phyloP scores from a whole-genome alignment of 495 filamentous ascomycete species.

The Talaromyces liani region DNA sequence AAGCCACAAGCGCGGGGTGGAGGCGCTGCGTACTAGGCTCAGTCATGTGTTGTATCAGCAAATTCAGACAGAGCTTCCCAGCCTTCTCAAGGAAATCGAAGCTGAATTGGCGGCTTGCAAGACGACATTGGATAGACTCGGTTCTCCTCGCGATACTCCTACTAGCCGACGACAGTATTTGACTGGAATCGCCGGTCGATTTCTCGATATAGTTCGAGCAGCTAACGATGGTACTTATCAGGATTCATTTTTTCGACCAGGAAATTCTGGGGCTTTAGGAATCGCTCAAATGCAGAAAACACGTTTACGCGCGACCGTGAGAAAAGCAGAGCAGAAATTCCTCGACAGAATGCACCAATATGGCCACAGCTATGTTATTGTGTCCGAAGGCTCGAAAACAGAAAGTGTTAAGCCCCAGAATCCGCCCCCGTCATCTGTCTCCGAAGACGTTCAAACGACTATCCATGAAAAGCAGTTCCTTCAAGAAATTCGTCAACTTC shows the following conservation, averaged over 20 bases:
- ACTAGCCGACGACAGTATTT: background rate
- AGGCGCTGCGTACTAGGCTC: constrained; percentile 29
- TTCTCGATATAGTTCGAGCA: background rate
- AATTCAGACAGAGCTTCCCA: constrained; percentile 30
- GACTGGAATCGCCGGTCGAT: background rate
- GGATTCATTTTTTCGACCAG: constrained; percentile 2
- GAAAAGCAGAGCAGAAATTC: background rate
- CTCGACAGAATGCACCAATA: background rate
- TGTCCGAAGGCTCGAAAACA: background rate
- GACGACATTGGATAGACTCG: background rate
- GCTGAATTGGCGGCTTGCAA: constrained; percentile 4
- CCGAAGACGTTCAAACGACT: background rate
- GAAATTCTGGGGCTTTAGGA: too few species aligned
- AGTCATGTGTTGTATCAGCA: constrained; percentile 35
- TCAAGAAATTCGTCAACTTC: background rate
- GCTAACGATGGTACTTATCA: background rate
- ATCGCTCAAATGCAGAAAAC: background rate
- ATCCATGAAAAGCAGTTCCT: background rate
- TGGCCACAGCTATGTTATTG: constrained; percentile 1
- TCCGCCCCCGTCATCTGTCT: background rate
- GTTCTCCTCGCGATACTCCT: constrained; percentile 5
- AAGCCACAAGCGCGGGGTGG: constrained; percentile 25
- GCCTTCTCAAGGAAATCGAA: constrained; percentile 21
- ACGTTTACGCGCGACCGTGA: background rate
- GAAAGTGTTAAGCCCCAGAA: background rate